phyloP scores from a whole-genome alignment of 768 basidiomycete genomes.

The Boletus rubropictus region DNA sequence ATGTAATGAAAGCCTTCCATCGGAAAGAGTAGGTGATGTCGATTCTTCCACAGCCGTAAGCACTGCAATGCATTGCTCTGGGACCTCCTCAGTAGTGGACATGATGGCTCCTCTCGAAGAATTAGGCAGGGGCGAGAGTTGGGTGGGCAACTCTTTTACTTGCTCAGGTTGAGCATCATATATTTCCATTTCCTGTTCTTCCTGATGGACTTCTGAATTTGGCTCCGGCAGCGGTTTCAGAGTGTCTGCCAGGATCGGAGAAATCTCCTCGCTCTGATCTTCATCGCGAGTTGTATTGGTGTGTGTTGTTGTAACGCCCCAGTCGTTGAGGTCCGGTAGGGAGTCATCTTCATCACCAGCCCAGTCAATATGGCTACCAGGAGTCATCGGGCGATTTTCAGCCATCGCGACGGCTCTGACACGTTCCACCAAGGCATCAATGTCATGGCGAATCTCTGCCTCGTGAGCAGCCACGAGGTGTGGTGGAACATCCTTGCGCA shows the following conservation, averaged over 20 bases:
- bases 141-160: constrained; percentile 4
- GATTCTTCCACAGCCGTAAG: constrained; percentile 7
- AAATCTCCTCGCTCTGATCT: constrained; percentile 43
- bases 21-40: constrained; percentile 4
- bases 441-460: constrained; percentile 52
- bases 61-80: constrained; percentile 19
- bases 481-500: constrained; percentile 54
- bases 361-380: constrained; percentile 83
- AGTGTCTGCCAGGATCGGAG: constrained; percentile 62
- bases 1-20: constrained; percentile 31
- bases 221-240: constrained; percentile 56
- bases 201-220: constrained; percentile 20
- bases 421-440: constrained; percentile 74
- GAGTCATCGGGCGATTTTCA: constrained; percentile 58
- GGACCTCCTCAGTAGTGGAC: constrained; percentile 4
- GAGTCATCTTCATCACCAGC: constrained; percentile 80
- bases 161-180: constrained; percentile 9
- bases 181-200: constrained; percentile 20
- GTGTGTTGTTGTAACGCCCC: constrained; percentile 58
- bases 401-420: constrained; percentile 71
- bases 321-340: constrained; percentile 80
- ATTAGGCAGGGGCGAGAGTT: constrained; percentile 6
- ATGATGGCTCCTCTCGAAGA: background rate
- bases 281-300: constrained; percentile 23
- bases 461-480: constrained; percentile 40